Conservation (phyloP, 1,284 basidiomycete genomes). For the Prillingera fragicola region DNA sequence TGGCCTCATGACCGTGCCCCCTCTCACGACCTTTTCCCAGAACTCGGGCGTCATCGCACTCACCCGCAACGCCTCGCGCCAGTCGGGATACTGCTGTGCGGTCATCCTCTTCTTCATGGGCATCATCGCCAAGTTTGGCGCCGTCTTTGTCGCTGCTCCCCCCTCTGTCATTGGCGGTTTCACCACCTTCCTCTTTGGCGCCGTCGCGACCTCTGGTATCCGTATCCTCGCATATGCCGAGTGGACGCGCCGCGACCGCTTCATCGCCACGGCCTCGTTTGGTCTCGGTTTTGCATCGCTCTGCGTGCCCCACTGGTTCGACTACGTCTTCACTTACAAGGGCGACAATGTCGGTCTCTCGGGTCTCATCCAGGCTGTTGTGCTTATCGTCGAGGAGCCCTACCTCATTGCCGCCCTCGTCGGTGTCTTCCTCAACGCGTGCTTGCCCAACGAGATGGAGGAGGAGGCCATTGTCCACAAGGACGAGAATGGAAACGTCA, state of each 20-base stretch:
- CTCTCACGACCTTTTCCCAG: conserved; percentile 35
- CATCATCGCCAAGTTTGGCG: conserved; percentile 31
- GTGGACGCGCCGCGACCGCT: conserved; percentile 70
- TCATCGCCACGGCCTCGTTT: conserved; percentile 66
- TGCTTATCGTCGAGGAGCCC: conserved; percentile 69
- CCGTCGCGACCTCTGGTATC: conserved; percentile 56
- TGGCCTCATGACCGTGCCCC: conserved; percentile 30
- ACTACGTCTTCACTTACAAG: conserved; percentile 38
- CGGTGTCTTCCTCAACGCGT: conserved; percentile 28
- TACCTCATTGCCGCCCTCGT: conserved; percentile 35
- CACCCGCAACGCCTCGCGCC: conserved; percentile 31
- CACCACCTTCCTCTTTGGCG: conserved; percentile 44
- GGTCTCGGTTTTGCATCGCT: conserved; percentile 67
- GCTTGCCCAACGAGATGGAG: conserved; percentile 18
- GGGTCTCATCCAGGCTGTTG: conserved; percentile 70
- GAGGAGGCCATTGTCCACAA: too few relatives aligned
- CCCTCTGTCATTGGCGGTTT: conserved; percentile 25
- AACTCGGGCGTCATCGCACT: conserved; percentile 36
- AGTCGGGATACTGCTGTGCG: conserved; percentile 33
- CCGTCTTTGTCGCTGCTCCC: conserved; percentile 31
- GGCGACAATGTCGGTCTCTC: conserved; percentile 60
- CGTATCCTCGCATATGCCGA: conserved; percentile 63
- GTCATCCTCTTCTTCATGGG: conserved; percentile 33
- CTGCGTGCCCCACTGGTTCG: conserved; percentile 43
- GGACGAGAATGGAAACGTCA: too few relatives aligned